Evolutionary conservation across 139 green algal genomes (phyloP), one percentile per base, ranked within the genome.

Genomic region (Asterochloris sp.): DNA sequence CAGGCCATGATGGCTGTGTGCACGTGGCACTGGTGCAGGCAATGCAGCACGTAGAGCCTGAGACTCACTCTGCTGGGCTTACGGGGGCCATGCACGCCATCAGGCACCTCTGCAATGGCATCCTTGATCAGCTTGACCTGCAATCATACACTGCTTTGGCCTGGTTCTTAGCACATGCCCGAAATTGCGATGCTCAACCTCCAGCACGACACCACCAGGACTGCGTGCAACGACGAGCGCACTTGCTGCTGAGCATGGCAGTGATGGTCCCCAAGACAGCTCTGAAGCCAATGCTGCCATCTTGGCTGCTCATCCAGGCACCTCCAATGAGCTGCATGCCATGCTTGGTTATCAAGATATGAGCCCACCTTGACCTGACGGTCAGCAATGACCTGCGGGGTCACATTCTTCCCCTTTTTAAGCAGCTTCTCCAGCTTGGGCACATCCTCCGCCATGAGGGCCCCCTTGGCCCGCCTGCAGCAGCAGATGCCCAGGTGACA

Each of bases 371-470:
- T 88, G 15, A 66, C 61, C 29, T 87, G 68, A 9, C 91, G 84
- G 63, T 94, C 89, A 24, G 86, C 86, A 19, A 94, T 85, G 19
- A 94, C 77, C 23, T 87, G 78, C 78, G 88, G 86, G 17, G 76
- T 92, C 27, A 95, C 69, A 23, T 87, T 89, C 75, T 92, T 96
- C 21, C 90, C 92, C 81, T 85, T 88, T 14, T 29, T 74, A 2
- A 85, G 29, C 24, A 91, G 83, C 64, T 88, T 91, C 19, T 89
- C 80, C 27, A 91, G 80, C 60, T 84, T 85, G 17, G 82, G 77
- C 21, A 88, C 54, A 28, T 88, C 82, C 0, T 67, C 67, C 26
- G 81, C 69, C 47, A 91, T 26, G 27, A 88, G 47, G 27, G 75
- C 62, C 19, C 68, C 80, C 79, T 95, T 95, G 27, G 83, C 87